Conservation (phyloP, 208 protist species). For the Crithidia bombi region DNA sequence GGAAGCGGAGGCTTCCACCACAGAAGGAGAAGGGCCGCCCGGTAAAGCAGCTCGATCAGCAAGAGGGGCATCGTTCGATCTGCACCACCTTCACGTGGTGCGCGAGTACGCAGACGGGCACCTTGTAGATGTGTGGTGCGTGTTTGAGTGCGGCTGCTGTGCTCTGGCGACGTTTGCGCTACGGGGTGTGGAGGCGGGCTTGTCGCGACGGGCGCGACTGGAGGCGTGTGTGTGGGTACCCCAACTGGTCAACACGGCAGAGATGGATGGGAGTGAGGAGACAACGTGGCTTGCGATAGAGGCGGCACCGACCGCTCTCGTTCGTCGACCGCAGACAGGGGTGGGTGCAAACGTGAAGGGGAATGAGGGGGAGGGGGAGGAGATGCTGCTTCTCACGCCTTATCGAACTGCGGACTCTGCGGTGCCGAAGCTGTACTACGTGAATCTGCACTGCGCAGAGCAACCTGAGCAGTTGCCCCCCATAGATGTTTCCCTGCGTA, state of each 20-base stretch:
- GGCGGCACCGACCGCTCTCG: not conserved
- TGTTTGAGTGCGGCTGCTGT: constrained; percentile 24
- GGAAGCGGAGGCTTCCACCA: not conserved
- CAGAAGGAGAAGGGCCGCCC: no score
- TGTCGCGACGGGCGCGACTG: not conserved
- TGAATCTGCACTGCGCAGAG: not conserved
- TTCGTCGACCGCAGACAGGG: not conserved
- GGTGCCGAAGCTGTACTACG: not conserved
- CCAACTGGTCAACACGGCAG: not conserved
- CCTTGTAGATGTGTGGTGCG: constrained; percentile 21
- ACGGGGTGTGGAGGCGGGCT: not conserved
- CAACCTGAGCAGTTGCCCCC: no score
- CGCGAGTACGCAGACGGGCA: not conserved
- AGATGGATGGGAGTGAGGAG: not conserved
- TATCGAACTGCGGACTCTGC: not conserved
- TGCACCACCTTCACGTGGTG: constrained; percentile 3
- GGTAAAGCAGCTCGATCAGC: no score
- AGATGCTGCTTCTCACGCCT: constrained; percentile 10
- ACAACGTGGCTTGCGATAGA: not conserved
- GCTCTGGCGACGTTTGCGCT: constrained; percentile 27
- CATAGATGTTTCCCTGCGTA: no score
- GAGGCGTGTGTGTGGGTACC: constrained; percentile 1
- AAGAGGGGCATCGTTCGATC: not conserved
- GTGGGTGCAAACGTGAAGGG: no score
- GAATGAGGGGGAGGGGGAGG: not conserved